phyloP scores from a whole-genome alignment of 2,329 filamentous ascomycete species.

The Alternaria angustiovoidea region DNA sequence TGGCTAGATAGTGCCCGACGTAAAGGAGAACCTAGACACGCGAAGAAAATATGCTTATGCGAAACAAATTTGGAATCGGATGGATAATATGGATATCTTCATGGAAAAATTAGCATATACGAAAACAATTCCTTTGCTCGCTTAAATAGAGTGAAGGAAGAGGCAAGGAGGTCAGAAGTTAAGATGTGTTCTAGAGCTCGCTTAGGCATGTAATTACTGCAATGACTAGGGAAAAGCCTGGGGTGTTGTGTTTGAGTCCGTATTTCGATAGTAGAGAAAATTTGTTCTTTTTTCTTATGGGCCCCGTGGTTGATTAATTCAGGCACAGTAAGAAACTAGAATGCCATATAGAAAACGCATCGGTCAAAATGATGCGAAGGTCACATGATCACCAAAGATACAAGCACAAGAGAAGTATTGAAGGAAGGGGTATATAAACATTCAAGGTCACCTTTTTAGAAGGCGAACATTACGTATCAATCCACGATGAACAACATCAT shows the following conservation, averaged over 20 bases:
- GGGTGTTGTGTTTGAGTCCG: no score
- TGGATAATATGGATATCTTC: conserved; percentile 60
- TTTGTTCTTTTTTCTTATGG: no score
- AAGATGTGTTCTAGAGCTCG: no score
- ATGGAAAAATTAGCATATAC: conserved; percentile 70
- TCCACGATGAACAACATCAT: background rate
- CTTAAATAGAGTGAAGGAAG: conserved; percentile 58
- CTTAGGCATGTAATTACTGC: no score
- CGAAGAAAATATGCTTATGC: background rate
- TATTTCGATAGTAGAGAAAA: no score
- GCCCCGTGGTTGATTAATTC: no score
- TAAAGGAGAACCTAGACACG: background rate
- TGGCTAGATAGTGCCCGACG: background rate
- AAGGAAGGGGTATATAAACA: conserved; percentile 9
- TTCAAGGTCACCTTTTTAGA: conserved; percentile 1
- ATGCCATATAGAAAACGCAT: background rate
- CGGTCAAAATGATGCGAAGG: background rate
- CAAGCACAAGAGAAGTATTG: background rate
- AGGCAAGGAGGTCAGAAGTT: conserved; percentile 7
- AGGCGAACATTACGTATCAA: conserved; percentile 4
- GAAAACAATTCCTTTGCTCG: conserved; percentile 64
- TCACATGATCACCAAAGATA: background rate
- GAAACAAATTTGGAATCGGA: background rate
- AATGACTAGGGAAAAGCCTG: no score
- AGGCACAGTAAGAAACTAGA: no score